Evolutionary conservation across 768 basidiomycete species (phyloP).

Genomic region (Dentipellis fragilis): DNA sequence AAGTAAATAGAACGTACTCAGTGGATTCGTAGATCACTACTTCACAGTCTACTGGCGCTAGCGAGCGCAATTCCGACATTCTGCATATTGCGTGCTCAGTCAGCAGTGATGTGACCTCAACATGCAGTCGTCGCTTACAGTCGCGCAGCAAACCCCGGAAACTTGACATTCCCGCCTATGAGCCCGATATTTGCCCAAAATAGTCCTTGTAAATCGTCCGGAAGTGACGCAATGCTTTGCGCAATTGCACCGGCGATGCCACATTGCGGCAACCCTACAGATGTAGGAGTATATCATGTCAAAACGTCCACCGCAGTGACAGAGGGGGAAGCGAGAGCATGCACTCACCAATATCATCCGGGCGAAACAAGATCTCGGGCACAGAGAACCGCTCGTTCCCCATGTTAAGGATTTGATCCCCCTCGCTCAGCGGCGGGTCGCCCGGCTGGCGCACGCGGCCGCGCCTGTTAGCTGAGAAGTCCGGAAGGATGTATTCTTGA

Average conservation of each 20-base stretch:
- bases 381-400: slow-evolving; percentile 87
- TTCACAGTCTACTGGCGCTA: slow-evolving; percentile 77
- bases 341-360: slow-evolving; percentile 75
- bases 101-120: not conserved
- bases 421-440: slow-evolving; percentile 38
- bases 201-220: slow-evolving; percentile 78
- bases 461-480: slow-evolving; percentile 59
- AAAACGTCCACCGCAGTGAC: slow-evolving; percentile 1
- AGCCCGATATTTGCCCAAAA: slow-evolving; percentile 93
- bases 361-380: slow-evolving; percentile 88
- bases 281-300: not conserved
- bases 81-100: slow-evolving; percentile 27
- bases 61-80: slow-evolving; percentile 57
- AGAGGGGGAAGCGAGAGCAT: not conserved
- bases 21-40: slow-evolving; percentile 62
- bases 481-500: slow-evolving; percentile 86
- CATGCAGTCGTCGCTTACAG: slow-evolving; percentile 42
- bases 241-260: slow-evolving; percentile 74
- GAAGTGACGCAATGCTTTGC: slow-evolving; percentile 63
- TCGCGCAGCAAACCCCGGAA: slow-evolving; percentile 64
- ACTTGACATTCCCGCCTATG: slow-evolving; percentile 74
- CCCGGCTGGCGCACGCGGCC: slow-evolving; percentile 46
- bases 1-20: slow-evolving; percentile 46
- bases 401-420: slow-evolving; percentile 71
- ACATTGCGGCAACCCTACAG: slow-evolving; percentile 75